These are phyloP conservation scores for Leccinum olivaceopallidum DNA, from an alignment of 768 basidiomycete genomes.

Conservation along the genomic window DNA sequence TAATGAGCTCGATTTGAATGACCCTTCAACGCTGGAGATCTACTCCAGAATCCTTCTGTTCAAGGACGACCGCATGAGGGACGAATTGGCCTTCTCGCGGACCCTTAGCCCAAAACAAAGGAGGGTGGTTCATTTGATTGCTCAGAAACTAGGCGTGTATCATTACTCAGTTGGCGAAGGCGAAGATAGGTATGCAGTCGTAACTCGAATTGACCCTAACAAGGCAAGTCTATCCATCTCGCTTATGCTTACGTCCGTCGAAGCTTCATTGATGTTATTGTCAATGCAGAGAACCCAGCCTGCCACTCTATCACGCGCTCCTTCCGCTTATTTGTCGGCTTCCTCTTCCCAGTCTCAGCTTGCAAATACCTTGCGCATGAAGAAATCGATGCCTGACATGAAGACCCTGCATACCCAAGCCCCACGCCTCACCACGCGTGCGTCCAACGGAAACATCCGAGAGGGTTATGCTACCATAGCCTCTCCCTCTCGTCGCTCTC, in stretches of 20 bases:
- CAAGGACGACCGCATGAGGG: slow-evolving; percentile 97
- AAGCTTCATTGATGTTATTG: slow-evolving; percentile 16
- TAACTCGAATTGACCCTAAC: slow-evolving; percentile 86
- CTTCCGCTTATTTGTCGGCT: slow-evolving; percentile 75
- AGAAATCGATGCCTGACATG: slow-evolving; percentile 99
- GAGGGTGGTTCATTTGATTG: slow-evolving; percentile 92
- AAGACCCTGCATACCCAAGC: slow-evolving; percentile 80
- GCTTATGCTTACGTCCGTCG: slow-evolving; percentile 19
- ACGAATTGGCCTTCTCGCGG: slow-evolving; percentile 96
- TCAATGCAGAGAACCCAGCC: slow-evolving; percentile 43
- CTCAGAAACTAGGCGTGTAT: slow-evolving; percentile 94
- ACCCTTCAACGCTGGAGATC: slow-evolving; percentile 93
- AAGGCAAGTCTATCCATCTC: slow-evolving; percentile 52
- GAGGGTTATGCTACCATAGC: slow-evolving; percentile 86
- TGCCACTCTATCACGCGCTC: slow-evolving; percentile 72
- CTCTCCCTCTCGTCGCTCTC: slow-evolving; percentile 75
- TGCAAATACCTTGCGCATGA: slow-evolving; percentile 68
- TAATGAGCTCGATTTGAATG: slow-evolving; percentile 90
- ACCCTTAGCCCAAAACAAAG: slow-evolving; percentile 83
- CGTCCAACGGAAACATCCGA: slow-evolving; percentile 88
- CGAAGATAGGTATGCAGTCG: slow-evolving; percentile 91
- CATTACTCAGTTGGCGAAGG: slow-evolving; percentile 93
- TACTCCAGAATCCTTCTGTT: slow-evolving; percentile 95
- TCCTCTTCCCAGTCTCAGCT: slow-evolving; percentile 45
- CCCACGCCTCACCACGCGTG: slow-evolving; percentile 74